Evolutionary conservation across 192 early-diverging fungal genomes (phyloP).

Genomic region (Backusella sp.): DNA sequence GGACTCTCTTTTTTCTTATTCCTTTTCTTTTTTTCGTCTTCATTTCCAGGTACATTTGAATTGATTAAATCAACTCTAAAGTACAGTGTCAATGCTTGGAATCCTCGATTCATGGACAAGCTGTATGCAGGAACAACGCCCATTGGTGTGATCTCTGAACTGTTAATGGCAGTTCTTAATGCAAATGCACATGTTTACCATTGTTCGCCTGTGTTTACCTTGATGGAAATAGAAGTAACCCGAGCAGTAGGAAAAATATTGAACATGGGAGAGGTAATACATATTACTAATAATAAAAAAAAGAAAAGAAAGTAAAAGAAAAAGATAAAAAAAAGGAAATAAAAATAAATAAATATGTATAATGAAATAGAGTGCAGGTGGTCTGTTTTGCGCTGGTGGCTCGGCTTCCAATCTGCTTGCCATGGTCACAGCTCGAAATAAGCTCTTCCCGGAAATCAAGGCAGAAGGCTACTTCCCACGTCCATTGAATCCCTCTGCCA

Average conservation of each 20-base stretch:
- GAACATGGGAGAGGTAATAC: constrained; percentile 45
- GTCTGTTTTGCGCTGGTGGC: constrained; percentile 75
- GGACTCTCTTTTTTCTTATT: background rate
- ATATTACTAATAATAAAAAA: background rate
- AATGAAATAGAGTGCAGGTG: constrained; percentile 43
- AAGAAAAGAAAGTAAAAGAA: background rate
- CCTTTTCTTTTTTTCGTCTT: background rate
- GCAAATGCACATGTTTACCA: constrained; percentile 78
- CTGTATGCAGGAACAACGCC: constrained; percentile 77
- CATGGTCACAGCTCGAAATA: constrained; percentile 71
- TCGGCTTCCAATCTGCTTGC: constrained; percentile 75
- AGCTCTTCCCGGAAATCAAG: constrained; percentile 60
- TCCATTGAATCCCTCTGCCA: constrained; percentile 16
- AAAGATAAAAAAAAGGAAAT: background rate
- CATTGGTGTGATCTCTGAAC: constrained; percentile 70
- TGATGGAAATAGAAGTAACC: constrained; percentile 68
- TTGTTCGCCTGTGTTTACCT: constrained; percentile 66
- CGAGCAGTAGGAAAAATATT: constrained; percentile 42
- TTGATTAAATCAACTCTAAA: constrained; percentile 44
- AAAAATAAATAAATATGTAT: background rate
- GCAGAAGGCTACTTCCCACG: constrained; percentile 45
- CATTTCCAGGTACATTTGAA: constrained; percentile 18
- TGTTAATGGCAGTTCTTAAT: constrained; percentile 69
- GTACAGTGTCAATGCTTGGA: constrained; percentile 64
- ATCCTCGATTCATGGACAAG: constrained; percentile 78